Evolutionary conservation across 2,329 filamentous ascomycete genomes (phyloP).

Genomic region (Podosphaera aphanis): DNA sequence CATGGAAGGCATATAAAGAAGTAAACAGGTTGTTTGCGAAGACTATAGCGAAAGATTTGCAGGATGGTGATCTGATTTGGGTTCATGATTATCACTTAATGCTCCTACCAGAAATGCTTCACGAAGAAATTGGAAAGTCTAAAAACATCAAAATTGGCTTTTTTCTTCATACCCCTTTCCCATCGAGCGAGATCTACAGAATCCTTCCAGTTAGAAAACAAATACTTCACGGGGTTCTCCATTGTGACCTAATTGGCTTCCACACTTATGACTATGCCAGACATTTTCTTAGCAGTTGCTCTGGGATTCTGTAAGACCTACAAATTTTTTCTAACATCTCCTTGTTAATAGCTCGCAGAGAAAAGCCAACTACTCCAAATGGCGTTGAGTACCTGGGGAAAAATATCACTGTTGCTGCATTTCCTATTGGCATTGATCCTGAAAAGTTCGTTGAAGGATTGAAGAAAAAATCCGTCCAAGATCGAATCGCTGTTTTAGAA

Average conservation of each 20-base stretch:
- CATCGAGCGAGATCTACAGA: slow-evolving; percentile 87
- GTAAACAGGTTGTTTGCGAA: slow-evolving; percentile 85
- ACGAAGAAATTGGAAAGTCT: slow-evolving; percentile 57
- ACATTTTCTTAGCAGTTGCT: slow-evolving; percentile 89
- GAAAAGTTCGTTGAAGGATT: slow-evolving; percentile 87
- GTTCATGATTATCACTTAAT: slow-evolving; percentile 97
- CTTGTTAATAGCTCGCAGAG: slow-evolving; percentile 17
- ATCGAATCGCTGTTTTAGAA: slow-evolving; percentile 62
- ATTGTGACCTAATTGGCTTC: slow-evolving; percentile 90
- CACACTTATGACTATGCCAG: slow-evolving; percentile 98
- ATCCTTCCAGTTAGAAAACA: slow-evolving; percentile 83
- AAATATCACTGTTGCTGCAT: slow-evolving; percentile 77
- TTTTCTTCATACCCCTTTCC: slow-evolving; percentile 94
- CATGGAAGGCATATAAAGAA: slow-evolving; percentile 81
- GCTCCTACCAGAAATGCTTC: slow-evolving; percentile 86
- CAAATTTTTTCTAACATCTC: background rate
- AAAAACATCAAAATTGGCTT: slow-evolving; percentile 95
- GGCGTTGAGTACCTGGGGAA: slow-evolving; percentile 78
- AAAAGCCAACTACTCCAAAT: slow-evolving; percentile 64
- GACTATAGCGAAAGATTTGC: slow-evolving; percentile 63
- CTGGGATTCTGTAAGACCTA: slow-evolving; percentile 52
- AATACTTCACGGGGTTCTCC: slow-evolving; percentile 64
- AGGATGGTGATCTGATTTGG: slow-evolving; percentile 90
- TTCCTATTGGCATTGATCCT: slow-evolving; percentile 92
- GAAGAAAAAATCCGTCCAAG: slow-evolving; percentile 63